These are phyloP conservation scores for Malassezia furfur DNA, from an alignment of 1,284 basidiomycete genomes.

Conservation along the genomic window DNA sequence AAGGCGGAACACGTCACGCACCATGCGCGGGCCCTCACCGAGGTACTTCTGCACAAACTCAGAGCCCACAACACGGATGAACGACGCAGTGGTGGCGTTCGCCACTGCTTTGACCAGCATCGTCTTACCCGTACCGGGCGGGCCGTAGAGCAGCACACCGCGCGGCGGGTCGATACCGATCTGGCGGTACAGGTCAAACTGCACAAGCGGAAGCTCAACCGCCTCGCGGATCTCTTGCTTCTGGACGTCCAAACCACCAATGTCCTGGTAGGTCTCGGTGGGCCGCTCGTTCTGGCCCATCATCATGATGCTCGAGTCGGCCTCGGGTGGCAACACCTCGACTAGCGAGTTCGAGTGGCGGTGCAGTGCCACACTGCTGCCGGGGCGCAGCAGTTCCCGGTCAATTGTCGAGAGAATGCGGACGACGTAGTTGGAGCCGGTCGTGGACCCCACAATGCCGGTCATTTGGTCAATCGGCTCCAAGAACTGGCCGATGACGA, in stretches of 20 bases:
- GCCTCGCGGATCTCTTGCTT: conserved; percentile 99
- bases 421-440: conserved; percentile 96
- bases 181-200: conserved; percentile 97
- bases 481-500: conserved; percentile 99
- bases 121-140: conserved; percentile 62
- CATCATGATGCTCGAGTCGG: conserved; percentile 85
- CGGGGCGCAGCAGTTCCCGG: conserved; percentile 91
- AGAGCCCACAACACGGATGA: conserved; percentile 95
- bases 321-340: conserved; percentile 95
- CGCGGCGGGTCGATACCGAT: conserved; percentile 98
- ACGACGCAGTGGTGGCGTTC: conserved; percentile 89
- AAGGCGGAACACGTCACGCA: conserved; percentile 94
- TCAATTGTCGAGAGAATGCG: conserved; percentile 94
- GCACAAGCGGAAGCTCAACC: conserved; percentile 83
- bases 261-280: conserved; percentile 52
- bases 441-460: conserved; percentile 94
- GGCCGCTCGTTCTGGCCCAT: conserved; percentile 63
- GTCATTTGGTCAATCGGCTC: conserved; percentile 98
- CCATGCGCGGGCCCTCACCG: conserved; percentile 98
- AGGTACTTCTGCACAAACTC: conserved; percentile 99
- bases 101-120: conserved; percentile 99
- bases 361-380: conserved; percentile 91
- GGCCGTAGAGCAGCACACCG: conserved; percentile 79
- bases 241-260: conserved; percentile 94
- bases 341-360: conserved; percentile 97